phyloP scores from a whole-genome alignment of 169 alveolate genomes.

The Cryptosporidium muris region DNA sequence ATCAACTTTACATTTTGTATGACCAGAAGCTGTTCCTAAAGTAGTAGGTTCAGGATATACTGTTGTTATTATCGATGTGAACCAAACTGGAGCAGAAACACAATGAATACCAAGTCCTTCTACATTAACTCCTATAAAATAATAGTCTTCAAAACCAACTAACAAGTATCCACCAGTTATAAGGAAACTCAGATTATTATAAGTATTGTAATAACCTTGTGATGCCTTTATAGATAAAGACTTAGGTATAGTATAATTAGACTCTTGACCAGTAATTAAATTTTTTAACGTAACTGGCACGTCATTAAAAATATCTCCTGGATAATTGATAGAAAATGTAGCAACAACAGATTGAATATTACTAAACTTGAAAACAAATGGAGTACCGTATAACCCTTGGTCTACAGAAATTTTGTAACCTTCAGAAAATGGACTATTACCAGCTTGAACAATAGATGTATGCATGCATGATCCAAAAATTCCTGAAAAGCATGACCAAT shows the following conservation, averaged over 20 bases:
- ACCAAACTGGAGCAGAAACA: conserved; percentile 23
- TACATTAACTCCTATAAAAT: conserved; percentile 1
- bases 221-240: background rate
- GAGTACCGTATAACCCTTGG: no score
- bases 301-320: no score
- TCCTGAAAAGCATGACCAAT: no score
- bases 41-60: conserved; percentile 10
- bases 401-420: no score
- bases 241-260: conserved; percentile 21
- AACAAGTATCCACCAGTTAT: conserved; percentile 29
- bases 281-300: no score
- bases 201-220: background rate
- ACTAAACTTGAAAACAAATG: no score
- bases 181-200: conserved; percentile 1
- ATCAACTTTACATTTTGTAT: conserved; percentile 39
- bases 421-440: no score
- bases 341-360: no score
- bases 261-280: no score
- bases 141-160: conserved; percentile 23
- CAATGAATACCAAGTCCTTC: conserved; percentile 3
- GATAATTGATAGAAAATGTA: no score
- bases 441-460: no score
- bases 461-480: no score
- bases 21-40: conserved; percentile 39
- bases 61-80: background rate